Conservation (phyloP, 805 yeast genomes). For the Myxozyma vanderwaltii region DNA sequence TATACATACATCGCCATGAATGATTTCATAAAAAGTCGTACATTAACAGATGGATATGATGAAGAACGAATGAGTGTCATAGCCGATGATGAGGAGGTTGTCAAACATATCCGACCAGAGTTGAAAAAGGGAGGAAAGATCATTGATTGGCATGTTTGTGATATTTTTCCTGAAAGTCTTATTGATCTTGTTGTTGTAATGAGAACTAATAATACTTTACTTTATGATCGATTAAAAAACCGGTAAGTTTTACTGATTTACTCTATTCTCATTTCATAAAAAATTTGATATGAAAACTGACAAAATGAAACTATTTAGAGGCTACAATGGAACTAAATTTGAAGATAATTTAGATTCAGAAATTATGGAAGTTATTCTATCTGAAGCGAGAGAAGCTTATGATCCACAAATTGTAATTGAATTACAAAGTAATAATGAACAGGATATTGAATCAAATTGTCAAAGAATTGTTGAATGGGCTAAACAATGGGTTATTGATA, state of each 20-base stretch:
- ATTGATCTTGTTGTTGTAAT: conserved; percentile 91
- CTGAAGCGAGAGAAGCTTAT: conserved; percentile 85
- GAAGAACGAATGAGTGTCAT: conserved; percentile 80
- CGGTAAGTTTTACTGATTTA: conserved; percentile 44
- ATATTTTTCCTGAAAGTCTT: conserved; percentile 87
- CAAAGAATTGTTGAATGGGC: conserved; percentile 76
- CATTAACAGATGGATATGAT: conserved; percentile 82
- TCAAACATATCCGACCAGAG: conserved; percentile 78
- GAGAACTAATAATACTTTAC: conserved; percentile 68
- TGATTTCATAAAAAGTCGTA: conserved; percentile 75
- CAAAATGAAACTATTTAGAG: conserved; percentile 37
- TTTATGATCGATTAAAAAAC: conserved; percentile 73
- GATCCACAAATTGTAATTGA: conserved; percentile 80
- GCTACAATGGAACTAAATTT: conserved; percentile 77
- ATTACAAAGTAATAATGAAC: conserved; percentile 68
- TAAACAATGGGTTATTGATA: conserved; percentile 67
- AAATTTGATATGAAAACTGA: neutral
- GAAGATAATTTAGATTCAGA: conserved; percentile 94
- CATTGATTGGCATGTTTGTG: conserved; percentile 97
- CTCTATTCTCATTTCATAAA: too few species aligned
- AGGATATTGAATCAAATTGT: conserved; percentile 80
- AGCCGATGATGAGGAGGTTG: conserved; percentile 87
- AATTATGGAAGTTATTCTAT: conserved; percentile 87
- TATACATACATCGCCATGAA: conserved; percentile 65
- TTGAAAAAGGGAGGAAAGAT: conserved; percentile 84